Percentiles rank a stretch among this genome's conserved stretches.
phyloP scores from a whole-genome alignment of 371 early-diverging fungal genomes.

The Apophysomyces variabilis region DNA sequence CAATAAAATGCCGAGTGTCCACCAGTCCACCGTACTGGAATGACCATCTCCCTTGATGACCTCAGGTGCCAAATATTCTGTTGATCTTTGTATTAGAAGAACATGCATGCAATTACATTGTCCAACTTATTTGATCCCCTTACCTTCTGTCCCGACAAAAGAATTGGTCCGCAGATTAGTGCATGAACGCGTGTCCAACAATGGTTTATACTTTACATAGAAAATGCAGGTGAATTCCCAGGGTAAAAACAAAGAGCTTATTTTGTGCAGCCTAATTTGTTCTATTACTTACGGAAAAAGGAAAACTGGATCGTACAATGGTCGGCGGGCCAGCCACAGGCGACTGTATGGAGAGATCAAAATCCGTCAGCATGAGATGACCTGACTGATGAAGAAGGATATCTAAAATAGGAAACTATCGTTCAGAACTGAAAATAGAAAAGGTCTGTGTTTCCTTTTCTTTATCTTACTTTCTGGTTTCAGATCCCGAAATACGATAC shows the following conservation, averaged over 20 bases:
- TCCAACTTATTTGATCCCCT: no score
- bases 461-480: constrained; percentile 91
- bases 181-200: constrained; percentile 84
- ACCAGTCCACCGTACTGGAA: constrained; percentile 91
- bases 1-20: constrained; percentile 96
- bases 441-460: not conserved
- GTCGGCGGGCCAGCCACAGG: constrained; percentile 63
- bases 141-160: constrained; percentile 91
- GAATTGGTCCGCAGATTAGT: constrained; percentile 86
- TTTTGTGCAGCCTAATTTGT: no score
- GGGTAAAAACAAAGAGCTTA: no score
- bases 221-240: not conserved
- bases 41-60: constrained; percentile 89
- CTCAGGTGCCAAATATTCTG: constrained; percentile 95
- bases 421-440: not conserved
- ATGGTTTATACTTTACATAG: constrained; percentile 39
- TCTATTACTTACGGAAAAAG: constrained; percentile 13
- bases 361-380: constrained; percentile 92
- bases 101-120: no score
- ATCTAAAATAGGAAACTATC: constrained; percentile 42
- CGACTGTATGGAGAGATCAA: constrained; percentile 86
- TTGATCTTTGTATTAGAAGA: constrained; percentile 16
- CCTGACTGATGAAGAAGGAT: constrained; percentile 85
- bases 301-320: constrained; percentile 58
- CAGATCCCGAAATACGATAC: constrained; percentile 95